Conservation (phyloP, 345 rosid genomes). For the Lumnitzera racemosa region DNA sequence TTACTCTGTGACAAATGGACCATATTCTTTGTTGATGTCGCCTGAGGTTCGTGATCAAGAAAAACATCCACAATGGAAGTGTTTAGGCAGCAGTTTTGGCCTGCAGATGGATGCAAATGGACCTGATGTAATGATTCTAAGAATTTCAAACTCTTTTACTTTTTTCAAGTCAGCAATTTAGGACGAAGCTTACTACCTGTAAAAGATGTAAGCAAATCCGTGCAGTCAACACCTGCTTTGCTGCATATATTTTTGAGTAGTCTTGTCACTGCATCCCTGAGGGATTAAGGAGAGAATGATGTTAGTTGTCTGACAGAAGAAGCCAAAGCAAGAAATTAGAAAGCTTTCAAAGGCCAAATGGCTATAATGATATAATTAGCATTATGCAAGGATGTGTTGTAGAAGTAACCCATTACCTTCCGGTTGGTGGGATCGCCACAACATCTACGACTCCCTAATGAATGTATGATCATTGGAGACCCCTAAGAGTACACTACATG, state of each 20-base stretch:
- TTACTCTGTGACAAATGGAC: conserved; percentile 55
- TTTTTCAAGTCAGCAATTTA: too few species aligned
- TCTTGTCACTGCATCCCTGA: conserved; percentile 26
- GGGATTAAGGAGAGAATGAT: background rate
- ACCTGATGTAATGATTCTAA: background rate
- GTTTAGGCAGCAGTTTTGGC: conserved; percentile 56
- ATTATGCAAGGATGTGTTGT: too few species aligned
- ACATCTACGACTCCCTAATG: too few species aligned
- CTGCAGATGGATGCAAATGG: conserved; percentile 12
- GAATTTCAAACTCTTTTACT: too few species aligned
- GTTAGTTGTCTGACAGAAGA: background rate
- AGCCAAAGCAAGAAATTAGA: background rate
- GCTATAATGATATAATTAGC: too few species aligned
- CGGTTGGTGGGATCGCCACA: too few species aligned
- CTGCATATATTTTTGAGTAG: conserved; percentile 29
- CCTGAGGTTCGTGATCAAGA: conserved; percentile 44
- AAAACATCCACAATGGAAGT: conserved; percentile 24
- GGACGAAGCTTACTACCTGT: conserved; percentile 26
- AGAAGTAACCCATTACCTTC: too few species aligned
- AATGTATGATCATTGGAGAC: too few species aligned
- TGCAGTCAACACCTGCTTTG: conserved; percentile 34
- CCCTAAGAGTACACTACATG: too few species aligned
- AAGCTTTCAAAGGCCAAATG: too few species aligned
- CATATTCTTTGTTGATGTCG: conserved; percentile 49
- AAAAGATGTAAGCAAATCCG: conserved; percentile 28